phyloP scores from a whole-genome alignment of 495 filamentous ascomycete genomes.

The Bombardia bombarda region DNA sequence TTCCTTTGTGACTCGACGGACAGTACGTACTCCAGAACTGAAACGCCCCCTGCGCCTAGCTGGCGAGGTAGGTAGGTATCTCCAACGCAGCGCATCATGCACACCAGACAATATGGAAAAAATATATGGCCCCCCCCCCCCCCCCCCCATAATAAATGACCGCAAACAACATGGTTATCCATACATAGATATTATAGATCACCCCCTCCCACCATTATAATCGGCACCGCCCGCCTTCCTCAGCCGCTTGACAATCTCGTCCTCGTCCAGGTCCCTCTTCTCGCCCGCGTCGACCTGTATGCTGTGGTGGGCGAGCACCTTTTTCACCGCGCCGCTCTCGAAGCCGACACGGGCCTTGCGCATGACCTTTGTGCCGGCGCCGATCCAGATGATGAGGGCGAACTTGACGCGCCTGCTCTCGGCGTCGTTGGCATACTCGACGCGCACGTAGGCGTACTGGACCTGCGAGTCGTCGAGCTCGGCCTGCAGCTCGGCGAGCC shows the following conservation, averaged over 20 bases:
- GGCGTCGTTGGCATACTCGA: conserved; percentile 53
- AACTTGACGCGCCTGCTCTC: conserved; percentile 54
- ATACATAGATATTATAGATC: background rate
- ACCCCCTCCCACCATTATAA: conserved; percentile 52
- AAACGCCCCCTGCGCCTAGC: no score
- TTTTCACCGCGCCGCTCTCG: conserved; percentile 50
- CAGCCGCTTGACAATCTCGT: conserved; percentile 41
- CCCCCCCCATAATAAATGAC: no score
- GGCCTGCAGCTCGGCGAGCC: conserved; percentile 37
- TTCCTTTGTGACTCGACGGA: no score
- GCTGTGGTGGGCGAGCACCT: conserved; percentile 44
- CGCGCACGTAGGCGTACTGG: conserved; percentile 48
- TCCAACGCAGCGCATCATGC: no score
- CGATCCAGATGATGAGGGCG: conserved; percentile 49
- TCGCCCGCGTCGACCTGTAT: conserved; percentile 46
- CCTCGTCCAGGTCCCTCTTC: conserved; percentile 42
- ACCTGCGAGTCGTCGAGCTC: conserved; percentile 41
- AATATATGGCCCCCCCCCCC: no score
- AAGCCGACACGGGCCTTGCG: conserved; percentile 50
- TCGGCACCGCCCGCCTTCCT: conserved; percentile 51
- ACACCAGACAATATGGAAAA: no score
- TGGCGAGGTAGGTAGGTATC: no score
- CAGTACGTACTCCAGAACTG: no score
- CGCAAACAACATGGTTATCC: no score
- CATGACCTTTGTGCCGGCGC: conserved; percentile 48